Conservation (phyloP, 2,329 filamentous ascomycete genomes). For the Elsinoe arachidis region DNA sequence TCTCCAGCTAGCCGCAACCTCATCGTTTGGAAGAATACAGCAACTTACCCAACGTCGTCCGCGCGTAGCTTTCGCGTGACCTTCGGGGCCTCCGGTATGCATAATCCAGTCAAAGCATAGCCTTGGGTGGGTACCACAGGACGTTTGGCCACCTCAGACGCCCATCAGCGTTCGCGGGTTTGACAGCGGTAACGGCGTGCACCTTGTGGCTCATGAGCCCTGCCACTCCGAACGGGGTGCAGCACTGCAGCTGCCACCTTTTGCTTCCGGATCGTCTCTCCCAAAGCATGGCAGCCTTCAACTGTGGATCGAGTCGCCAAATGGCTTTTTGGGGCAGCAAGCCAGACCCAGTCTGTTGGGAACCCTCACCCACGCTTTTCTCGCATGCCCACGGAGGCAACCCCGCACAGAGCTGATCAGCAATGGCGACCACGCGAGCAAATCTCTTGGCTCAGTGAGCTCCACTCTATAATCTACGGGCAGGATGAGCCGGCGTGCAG, state of each 20-base stretch:
- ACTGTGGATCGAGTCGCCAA: not conserved
- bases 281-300: not conserved
- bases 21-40: not conserved
- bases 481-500: not conserved
- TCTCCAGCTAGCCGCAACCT: not conserved
- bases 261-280: not conserved
- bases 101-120: not conserved
- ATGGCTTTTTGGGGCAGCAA: not conserved
- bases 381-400: not conserved
- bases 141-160: not conserved
- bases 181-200: conserved; percentile 3
- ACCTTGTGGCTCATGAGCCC: not conserved
- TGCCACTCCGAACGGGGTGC: not conserved
- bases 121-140: not conserved
- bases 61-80: not conserved
- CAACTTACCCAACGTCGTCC: not conserved
- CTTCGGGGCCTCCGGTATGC: conserved; percentile 6
- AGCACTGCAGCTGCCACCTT: not conserved
- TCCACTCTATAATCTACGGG: not conserved
- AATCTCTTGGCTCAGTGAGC: conserved; percentile 1
- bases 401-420: conserved; percentile 7
- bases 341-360: not conserved
- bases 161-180: conserved; percentile 10
- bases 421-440: conserved; percentile 10
- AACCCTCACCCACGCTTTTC: not conserved